Evolutionary conservation across 1,139 yeast species (phyloP).

Genomic region (Zhuliangozyma parablackwelliae): DNA sequence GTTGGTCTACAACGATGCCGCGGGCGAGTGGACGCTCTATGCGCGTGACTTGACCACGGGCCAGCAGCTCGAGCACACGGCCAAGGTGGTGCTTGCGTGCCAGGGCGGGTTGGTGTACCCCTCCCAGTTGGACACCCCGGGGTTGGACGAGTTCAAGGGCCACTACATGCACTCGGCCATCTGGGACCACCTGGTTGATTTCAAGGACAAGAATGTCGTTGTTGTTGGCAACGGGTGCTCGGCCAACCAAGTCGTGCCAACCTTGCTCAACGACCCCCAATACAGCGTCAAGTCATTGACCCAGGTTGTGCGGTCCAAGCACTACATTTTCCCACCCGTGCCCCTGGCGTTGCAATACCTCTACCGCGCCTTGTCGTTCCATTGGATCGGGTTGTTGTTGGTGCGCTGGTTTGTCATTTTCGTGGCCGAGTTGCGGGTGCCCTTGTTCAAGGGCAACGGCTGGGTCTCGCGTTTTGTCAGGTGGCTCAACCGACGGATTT

Average conservation of each 20-base stretch:
- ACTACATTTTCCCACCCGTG: slow-evolving; percentile 39
- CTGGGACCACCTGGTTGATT: slow-evolving; percentile 40
- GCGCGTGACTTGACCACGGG: slow-evolving; percentile 35
- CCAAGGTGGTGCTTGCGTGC: slow-evolving; percentile 30
- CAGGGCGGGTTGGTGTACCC: slow-evolving; percentile 40
- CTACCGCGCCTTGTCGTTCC: slow-evolving; percentile 23
- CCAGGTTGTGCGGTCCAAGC: slow-evolving; percentile 36
- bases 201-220: slow-evolving; percentile 31
- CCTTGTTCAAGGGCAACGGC: slow-evolving; percentile 32
- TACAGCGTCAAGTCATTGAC: slow-evolving; percentile 25
- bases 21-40: slow-evolving; percentile 33
- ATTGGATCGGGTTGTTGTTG: slow-evolving; percentile 23
- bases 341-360: slow-evolving; percentile 18
- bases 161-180: slow-evolving; percentile 45
- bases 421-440: slow-evolving; percentile 32
- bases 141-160: slow-evolving; percentile 42
- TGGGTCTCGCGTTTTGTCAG: slow-evolving; percentile 24
- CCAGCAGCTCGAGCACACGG: slow-evolving; percentile 19
- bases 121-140: slow-evolving; percentile 24
- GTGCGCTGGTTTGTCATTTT: slow-evolving; percentile 25
- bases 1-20: slow-evolving; percentile 26
- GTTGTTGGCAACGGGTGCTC: slow-evolving; percentile 45
- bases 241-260: slow-evolving; percentile 40
- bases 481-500: slow-evolving; percentile 16
- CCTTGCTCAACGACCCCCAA: slow-evolving; percentile 20